phyloP scores from a whole-genome alignment of 2,329 filamentous ascomycete species.

The Keithomyces neogunnii region DNA sequence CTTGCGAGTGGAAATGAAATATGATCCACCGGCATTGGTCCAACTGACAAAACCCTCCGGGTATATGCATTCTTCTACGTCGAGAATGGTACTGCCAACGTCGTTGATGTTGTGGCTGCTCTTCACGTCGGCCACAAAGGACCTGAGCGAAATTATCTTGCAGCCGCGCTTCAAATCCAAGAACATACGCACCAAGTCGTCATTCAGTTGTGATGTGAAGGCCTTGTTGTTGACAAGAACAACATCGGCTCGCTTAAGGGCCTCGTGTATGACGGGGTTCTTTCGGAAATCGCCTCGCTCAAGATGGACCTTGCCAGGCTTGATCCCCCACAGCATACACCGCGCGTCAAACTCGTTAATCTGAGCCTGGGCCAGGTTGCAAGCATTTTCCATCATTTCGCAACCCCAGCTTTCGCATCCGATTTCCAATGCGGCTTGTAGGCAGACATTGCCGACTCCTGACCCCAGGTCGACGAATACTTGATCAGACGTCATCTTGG shows the following conservation, averaged over 20 bases:
- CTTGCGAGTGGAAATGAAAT: slow-evolving; percentile 82
- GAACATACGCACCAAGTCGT: slow-evolving; percentile 78
- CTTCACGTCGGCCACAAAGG: slow-evolving; percentile 75
- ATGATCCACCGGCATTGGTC: slow-evolving; percentile 76
- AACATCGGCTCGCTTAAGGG: slow-evolving; percentile 82
- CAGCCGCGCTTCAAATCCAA: slow-evolving; percentile 86
- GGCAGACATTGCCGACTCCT: slow-evolving; percentile 88
- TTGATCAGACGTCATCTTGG: slow-evolving; percentile 69
- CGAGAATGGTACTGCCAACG: slow-evolving; percentile 72
- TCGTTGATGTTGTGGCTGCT: slow-evolving; percentile 69
- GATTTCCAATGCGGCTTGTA: slow-evolving; percentile 87
- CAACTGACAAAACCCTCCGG: slow-evolving; percentile 78
- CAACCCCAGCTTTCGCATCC: slow-evolving; percentile 95
- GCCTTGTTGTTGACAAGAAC: slow-evolving; percentile 97
- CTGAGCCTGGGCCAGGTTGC: slow-evolving; percentile 72
- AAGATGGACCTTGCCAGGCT: slow-evolving; percentile 69
- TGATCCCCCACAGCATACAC: slow-evolving; percentile 81
- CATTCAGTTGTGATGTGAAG: slow-evolving; percentile 82
- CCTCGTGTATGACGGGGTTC: slow-evolving; percentile 59
- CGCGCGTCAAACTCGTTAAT: slow-evolving; percentile 76
- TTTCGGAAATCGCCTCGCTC: slow-evolving; percentile 78
- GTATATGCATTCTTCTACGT: slow-evolving; percentile 57
- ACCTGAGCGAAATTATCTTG: slow-evolving; percentile 84
- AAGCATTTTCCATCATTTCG: slow-evolving; percentile 90
- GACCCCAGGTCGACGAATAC: slow-evolving; percentile 94